Conservation (phyloP, 805 yeast species). For the Wickerhamia fluorescens region DNA sequence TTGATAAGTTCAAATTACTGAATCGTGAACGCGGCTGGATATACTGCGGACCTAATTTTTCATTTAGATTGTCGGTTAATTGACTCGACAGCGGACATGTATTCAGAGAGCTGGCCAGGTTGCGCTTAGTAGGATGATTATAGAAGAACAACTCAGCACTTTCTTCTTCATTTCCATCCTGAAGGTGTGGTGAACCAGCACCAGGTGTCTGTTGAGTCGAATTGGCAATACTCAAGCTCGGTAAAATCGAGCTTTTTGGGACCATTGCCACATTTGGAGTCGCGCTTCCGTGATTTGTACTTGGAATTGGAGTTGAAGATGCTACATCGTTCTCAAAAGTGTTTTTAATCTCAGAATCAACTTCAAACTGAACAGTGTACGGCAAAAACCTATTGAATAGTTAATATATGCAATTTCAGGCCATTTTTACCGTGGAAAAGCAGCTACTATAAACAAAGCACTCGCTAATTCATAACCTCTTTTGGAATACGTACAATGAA, state of each 20-base stretch:
- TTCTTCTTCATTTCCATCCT: slow-evolving; percentile 16
- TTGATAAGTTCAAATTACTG: slow-evolving; percentile 13
- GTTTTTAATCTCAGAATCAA: slow-evolving; percentile 13
- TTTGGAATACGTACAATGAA: slow-evolving; percentile 59
- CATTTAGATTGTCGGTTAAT: slow-evolving; percentile 17
- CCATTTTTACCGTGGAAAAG: no score
- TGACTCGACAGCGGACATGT: slow-evolving; percentile 1
- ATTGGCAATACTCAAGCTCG: slow-evolving; percentile 33
- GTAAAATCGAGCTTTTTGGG: slow-evolving; percentile 20
- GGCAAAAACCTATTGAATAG: slow-evolving; percentile 51
- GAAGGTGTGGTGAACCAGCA: slow-evolving; percentile 8
- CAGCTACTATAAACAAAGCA: no score
- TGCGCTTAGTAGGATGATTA: slow-evolving; percentile 10
- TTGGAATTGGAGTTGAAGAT: no score
- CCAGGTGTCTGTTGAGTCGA: slow-evolving; percentile 14
- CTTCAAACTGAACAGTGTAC: slow-evolving; percentile 64
- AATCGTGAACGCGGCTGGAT: slow-evolving; percentile 42
- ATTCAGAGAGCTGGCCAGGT: slow-evolving; percentile 2
- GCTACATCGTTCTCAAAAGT: not conserved
- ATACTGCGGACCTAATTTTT: slow-evolving; percentile 24
- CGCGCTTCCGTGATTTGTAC: no score
- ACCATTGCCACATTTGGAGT: not conserved
- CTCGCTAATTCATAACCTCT: no score
- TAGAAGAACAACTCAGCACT: slow-evolving; percentile 48
- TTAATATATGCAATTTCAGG: slow-evolving; percentile 12